These are phyloP conservation scores for Aspergillus avenaceus DNA, from an alignment of 495 filamentous ascomycete genomes.

Conservation along the genomic window DNA sequence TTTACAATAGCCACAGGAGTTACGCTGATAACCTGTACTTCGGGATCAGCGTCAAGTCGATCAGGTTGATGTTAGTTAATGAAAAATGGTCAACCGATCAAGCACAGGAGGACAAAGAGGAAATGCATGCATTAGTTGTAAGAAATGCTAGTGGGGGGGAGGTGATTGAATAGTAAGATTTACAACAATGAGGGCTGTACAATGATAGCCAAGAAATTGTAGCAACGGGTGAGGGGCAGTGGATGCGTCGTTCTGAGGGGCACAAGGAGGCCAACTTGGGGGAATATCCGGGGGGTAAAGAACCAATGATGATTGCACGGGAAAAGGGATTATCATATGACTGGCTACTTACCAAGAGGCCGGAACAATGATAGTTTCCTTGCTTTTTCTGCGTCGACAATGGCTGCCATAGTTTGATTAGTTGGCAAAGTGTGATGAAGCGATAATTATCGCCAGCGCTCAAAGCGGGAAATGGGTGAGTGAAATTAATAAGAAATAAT, in stretches of 20 bases:
- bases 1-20: slow-evolving; percentile 56
- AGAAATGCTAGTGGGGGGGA: neutral
- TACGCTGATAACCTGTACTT: slow-evolving; percentile 44
- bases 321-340: slow-evolving; percentile 28
- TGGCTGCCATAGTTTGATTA: slow-evolving; percentile 25
- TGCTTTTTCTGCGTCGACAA: slow-evolving; percentile 44
- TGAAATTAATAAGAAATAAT: neutral
- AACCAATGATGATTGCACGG: slow-evolving; percentile 41
- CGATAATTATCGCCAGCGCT: slow-evolving; percentile 10
- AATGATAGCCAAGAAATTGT: neutral
- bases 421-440: slow-evolving; percentile 7
- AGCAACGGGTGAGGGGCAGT: slow-evolving; percentile 10
- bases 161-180: neutral
- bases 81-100: slow-evolving; percentile 9
- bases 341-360: slow-evolving; percentile 45
- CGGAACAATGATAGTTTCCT: slow-evolving; percentile 45
- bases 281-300: slow-evolving; percentile 8
- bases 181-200: neutral
- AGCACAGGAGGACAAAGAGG: neutral
- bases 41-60: neutral
- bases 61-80: slow-evolving; percentile 6
- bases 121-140: neutral
- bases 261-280: slow-evolving; percentile 3
- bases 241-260: slow-evolving; percentile 4
- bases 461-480: slow-evolving; percentile 11